Evolutionary conservation across 805 yeast species (phyloP), one percentile per base, ranked within the genome.

Genomic region (Starmerella bombicola): DNA sequence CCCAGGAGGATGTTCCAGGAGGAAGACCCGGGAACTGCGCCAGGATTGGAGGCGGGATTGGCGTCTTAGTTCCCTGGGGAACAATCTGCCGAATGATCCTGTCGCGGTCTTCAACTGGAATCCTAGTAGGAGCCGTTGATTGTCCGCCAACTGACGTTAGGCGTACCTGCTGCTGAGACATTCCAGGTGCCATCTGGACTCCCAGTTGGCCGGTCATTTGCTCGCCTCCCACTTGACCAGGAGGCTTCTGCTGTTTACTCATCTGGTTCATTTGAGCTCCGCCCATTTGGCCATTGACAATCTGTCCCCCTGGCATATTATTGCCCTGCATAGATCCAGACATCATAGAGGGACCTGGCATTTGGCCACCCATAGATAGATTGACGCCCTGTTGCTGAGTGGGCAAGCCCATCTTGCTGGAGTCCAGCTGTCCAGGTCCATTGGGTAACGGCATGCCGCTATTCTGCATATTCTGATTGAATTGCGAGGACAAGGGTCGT

Each of bases 1-100:
- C 72, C 95, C 95, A 85, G 5, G 93, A 81, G 50, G 71, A 77
- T 22, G 77, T 77, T 37, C 76, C 78, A 12, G 78, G 77, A 0
- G 95, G 95, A 25, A 83, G 64, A 35, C 72, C 78, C 8, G 93
- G 93, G 35, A 83, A 70, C 52, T 73, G 73, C 39, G 70, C 66
- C 17, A 83, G 60, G 20, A 83, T 58, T 2, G 74, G 71, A 13
- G 71, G 71, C 0, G 94, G 94, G 37, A 85, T 82, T 3, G 82
- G 84, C 2, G 74, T 63, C 32, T 73, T 74, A 29, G 50, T 37
- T 28, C 51, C 60, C 46, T 20, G 58, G 38, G 36, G 56, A 43
- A 37, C 43, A 43, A 35, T 40, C 38, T 22, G 48, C 28, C 22
- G 47, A 17, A 47, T 26, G 3, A 42, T 10, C 23, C 35, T 30